Conservation (phyloP, 139 green algal genomes). For the Tetradesmus lagerheimii region DNA sequence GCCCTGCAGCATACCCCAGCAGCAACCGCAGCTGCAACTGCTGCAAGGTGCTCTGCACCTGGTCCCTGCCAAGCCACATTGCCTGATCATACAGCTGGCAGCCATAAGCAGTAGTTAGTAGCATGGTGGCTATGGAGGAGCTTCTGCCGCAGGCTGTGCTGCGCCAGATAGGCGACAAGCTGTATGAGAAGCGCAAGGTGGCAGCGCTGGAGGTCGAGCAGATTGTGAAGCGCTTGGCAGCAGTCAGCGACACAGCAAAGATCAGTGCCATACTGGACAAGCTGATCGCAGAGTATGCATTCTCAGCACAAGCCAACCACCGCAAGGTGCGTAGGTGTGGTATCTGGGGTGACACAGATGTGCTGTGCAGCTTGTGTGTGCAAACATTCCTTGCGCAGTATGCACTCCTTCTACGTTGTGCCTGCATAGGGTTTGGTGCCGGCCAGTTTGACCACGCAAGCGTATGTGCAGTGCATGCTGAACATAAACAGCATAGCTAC, state of each 20-base stretch:
- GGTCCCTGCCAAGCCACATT: not conserved
- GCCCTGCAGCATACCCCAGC: not conserved
- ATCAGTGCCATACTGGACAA: constrained; percentile 78
- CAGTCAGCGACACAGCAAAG: constrained; percentile 59
- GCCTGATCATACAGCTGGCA: too few relatives aligned
- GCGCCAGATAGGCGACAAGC: constrained; percentile 79
- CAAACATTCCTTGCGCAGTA: too few relatives aligned
- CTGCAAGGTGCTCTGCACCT: not conserved
- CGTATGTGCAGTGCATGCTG: not conserved
- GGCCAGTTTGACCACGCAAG: too few relatives aligned
- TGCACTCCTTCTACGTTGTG: too few relatives aligned
- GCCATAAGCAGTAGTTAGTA: not conserved
- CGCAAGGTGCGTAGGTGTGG: constrained; percentile 73
- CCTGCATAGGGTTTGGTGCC: too few relatives aligned
- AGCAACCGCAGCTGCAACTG: not conserved
- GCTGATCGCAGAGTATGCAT: constrained; percentile 81
- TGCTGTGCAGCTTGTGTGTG: not conserved
- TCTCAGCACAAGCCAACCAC: constrained; percentile 84
- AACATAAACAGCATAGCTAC: too few relatives aligned
- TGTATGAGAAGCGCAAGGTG: constrained; percentile 90
- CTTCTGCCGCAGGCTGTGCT: constrained; percentile 70
- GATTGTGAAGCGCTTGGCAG: constrained; percentile 72
- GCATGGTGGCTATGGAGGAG: constrained; percentile 56
- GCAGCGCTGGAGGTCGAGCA: constrained; percentile 76
- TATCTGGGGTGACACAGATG: not conserved